Base-by-base conservation (phyloP, 768 basidiomycete genomes). In the Coprinopsis sp. region DNA sequence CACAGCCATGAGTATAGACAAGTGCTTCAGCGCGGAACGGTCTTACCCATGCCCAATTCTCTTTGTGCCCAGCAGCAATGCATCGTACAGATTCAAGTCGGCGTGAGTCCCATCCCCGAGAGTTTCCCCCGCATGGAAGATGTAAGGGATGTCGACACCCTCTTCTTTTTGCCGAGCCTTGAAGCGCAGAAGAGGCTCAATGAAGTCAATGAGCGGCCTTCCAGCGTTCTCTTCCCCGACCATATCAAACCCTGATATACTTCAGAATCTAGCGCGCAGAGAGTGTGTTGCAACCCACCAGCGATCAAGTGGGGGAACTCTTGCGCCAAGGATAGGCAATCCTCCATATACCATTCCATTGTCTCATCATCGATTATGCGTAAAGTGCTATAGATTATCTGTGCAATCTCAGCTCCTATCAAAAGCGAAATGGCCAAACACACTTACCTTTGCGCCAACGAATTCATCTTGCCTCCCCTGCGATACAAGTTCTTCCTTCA, bases 61-160 rank as follows among this genome's bases (percentile, higher is more conserved):
- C 58, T 81, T 87, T 7, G 87, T 87, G 11, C 82, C 87, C 6
- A 90, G 68, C 30, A 89, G 66, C 41, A 91, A 79, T 5, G 87
- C 87, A 58, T 91, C 88, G 53, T 84, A 89, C 23, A 90, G 62
- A 57, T 90, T 90, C 40, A 72, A 61, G 49, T 91, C 87, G 16
- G 82, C 81, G 16, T 69, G 64, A 3, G 77, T 78, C 5, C 88
- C 88, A 58, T 90, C 88, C 4, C 85, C 84, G 18, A 84, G 71
- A 0, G 87, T 90, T 64, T 90, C 87, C 16, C 88, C 88, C 0
- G 84, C 86, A 54, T 90, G 88, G 55, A 88, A 81, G 37, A 89
- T 73, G 62, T 87, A 87, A 1, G 88, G 88, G 21, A 89, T 78
- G 24, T 82, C 74, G 1, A 90, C 54, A 1, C 77, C 72, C 36